Percentiles rank a stretch among this genome's conserved stretches.
Conservation (phyloP, 345 rosid genomes). For the Ceriops zippeliana region DNA sequence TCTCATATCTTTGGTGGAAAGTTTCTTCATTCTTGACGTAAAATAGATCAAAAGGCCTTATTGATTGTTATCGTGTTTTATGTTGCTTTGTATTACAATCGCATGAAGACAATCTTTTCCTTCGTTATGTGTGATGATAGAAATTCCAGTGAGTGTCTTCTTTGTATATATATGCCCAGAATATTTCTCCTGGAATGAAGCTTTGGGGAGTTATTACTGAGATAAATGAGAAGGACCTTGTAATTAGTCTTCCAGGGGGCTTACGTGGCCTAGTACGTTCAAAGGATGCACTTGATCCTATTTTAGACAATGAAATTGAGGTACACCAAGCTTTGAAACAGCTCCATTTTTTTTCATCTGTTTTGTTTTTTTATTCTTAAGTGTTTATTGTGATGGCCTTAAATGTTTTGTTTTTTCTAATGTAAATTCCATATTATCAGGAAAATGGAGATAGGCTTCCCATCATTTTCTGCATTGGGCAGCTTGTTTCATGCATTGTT, state of each 20-base stretch:
- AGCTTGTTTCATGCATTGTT: constrained; percentile 86
- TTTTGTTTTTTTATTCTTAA: constrained; percentile 1
- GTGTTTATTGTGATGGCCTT: neutral
- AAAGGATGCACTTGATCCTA: constrained; percentile 65
- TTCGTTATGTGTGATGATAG: neutral
- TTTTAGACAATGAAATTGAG: constrained; percentile 50
- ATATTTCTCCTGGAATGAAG: constrained; percentile 91
- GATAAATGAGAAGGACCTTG: constrained; percentile 91
- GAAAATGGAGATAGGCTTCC: constrained; percentile 51
- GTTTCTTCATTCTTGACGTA: no score
- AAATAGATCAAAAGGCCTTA: neutral
- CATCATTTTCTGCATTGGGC: constrained; percentile 56
- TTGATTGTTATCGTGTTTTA: neutral
- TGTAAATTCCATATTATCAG: constrained; percentile 30
- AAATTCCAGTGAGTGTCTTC: constrained; percentile 1
- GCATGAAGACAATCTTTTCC: neutral
- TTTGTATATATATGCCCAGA: constrained; percentile 44
- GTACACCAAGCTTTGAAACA: constrained; percentile 28
- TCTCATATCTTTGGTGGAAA: no score
- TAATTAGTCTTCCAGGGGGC: constrained; percentile 84
- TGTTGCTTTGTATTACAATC: neutral
- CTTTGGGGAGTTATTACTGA: constrained; percentile 91
- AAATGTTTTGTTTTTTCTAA: neutral
- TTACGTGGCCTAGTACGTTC: constrained; percentile 89
- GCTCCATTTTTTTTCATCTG: neutral